Percentiles rank a stretch among this genome's conserved stretches.
Evolutionary conservation across 2,329 filamentous ascomycete genomes (phyloP).

Genomic region (Colletotrichum zoysiae): DNA sequence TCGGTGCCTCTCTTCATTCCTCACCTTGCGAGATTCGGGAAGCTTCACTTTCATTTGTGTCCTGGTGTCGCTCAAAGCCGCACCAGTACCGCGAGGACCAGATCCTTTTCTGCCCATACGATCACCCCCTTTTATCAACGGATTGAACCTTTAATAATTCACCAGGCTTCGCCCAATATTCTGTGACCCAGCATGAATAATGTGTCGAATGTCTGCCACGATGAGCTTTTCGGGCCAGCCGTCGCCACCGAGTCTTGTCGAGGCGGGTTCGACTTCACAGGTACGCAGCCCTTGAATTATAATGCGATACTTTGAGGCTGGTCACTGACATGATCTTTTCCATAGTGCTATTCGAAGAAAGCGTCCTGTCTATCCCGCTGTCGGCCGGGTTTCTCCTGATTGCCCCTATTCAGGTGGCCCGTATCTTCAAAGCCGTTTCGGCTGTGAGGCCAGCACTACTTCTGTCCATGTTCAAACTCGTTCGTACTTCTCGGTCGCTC

Average conservation of each 20-base stretch:
- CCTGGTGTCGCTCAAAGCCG: not conserved
- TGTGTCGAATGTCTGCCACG: slow-evolving; percentile 28
- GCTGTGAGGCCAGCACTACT: slow-evolving; percentile 23
- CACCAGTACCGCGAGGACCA: not conserved
- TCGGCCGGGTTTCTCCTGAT: slow-evolving; percentile 23
- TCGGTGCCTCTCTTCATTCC: no score
- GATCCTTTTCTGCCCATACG: slow-evolving; percentile 13
- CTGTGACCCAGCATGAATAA: slow-evolving; percentile 23
- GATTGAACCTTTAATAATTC: slow-evolving; percentile 8
- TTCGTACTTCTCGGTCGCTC: slow-evolving; percentile 13
- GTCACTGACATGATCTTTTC: slow-evolving; percentile 22
- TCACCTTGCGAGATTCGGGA: slow-evolving; percentile 11
- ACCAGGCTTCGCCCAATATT: slow-evolving; percentile 17
- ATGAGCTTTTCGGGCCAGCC: slow-evolving; percentile 26
- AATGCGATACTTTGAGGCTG: slow-evolving; percentile 14
- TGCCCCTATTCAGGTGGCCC: slow-evolving; percentile 22
- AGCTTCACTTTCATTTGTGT: slow-evolving; percentile 17
- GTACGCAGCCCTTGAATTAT: slow-evolving; percentile 21
- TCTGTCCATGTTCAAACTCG: slow-evolving; percentile 26
- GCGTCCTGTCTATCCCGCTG: slow-evolving; percentile 21
- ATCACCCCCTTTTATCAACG: slow-evolving; percentile 8
- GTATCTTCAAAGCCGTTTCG: slow-evolving; percentile 25
- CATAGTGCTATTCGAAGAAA: slow-evolving; percentile 25
- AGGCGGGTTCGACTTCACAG: slow-evolving; percentile 25
- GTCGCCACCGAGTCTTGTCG: slow-evolving; percentile 23